Evolutionary conservation across 2,329 filamentous ascomycete genomes (phyloP).

Genomic region (Penicillium decumbens): DNA sequence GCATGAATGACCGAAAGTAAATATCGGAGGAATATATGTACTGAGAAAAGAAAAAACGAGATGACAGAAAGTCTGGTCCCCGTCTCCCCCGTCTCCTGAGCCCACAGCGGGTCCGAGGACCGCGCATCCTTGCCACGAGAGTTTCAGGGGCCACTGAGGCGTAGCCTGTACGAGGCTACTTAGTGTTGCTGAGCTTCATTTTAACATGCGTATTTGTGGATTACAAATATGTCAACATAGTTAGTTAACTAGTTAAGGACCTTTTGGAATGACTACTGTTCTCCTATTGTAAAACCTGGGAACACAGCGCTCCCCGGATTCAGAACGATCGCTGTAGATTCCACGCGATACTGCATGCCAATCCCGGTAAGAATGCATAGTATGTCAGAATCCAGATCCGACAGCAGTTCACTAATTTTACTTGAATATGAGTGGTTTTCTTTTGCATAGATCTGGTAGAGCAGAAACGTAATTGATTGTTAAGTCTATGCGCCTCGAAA

Average conservation of each 20-base stretch:
- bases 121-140: slow-evolving; percentile 18
- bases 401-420: not conserved
- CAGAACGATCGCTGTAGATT: not conserved
- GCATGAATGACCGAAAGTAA: slow-evolving; percentile 6
- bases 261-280: not conserved
- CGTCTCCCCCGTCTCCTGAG: slow-evolving; percentile 8
- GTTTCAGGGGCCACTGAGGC: slow-evolving; percentile 16
- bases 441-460: not conserved
- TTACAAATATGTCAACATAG: not conserved
- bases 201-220: not conserved
- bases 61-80: slow-evolving; percentile 4
- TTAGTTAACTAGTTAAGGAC: no score
- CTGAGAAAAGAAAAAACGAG: slow-evolving; percentile 8
- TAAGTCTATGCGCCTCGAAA: not conserved
- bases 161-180: not conserved
- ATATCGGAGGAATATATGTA: slow-evolving; percentile 3
- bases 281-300: not conserved
- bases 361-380: not conserved
- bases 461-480: no score
- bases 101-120: slow-evolving; percentile 10
- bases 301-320: not conserved
- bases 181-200: not conserved
- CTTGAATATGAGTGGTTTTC: not conserved
- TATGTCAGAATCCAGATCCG: not conserved
- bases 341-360: not conserved